Evolutionary conservation across 805 yeast species (phyloP), one percentile per base, ranked within the genome.

Genomic region (Kodamaea laetipori): DNA sequence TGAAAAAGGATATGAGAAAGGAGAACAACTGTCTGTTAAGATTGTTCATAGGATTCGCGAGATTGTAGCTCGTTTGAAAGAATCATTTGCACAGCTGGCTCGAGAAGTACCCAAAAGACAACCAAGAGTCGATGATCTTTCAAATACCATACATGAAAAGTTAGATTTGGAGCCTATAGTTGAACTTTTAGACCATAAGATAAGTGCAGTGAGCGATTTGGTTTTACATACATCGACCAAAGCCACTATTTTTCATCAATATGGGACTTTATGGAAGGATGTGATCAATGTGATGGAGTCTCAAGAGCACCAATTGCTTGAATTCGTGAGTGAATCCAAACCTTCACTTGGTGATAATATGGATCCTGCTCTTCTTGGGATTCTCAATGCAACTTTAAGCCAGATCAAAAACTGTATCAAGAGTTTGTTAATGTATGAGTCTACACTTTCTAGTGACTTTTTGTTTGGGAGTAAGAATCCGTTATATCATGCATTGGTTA

Each of bases 1-100:
- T 42, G 64, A 65, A 18, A 53, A 51, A 34, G 76, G 76, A 4
- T 69, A 53, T 41, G 58, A 54, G 6, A 58, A 51, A 33, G 76
- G 75, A 0, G 44, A 63, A 3, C 47, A 60, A 24, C 64, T 57
- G 48, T 57, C 71, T 4, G 52, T 43, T 4, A 44, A 45, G 4
- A 47, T 67, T 11, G 62, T 56, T 12, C 44, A 39, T 12, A 39
- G 44, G 10, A 23, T 56, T 8, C 32, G 44, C 5, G 25, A 42
- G 19, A 25, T 42, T 12, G 26, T 42, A 3, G 24, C 24, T 8
- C n/a, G 21, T 3, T 30, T 42, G 26, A 36, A 24, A 16, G 33
- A 30, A 15, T 37, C 41, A 15, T 32, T 31, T 10, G 26, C n/a
- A n/a, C 23, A 37, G 9, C 35, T 6, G 32, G 12, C 13, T 13